Base-by-base conservation (phyloP, 1,284 basidiomycete genomes). In the Peniophora sp. region DNA sequence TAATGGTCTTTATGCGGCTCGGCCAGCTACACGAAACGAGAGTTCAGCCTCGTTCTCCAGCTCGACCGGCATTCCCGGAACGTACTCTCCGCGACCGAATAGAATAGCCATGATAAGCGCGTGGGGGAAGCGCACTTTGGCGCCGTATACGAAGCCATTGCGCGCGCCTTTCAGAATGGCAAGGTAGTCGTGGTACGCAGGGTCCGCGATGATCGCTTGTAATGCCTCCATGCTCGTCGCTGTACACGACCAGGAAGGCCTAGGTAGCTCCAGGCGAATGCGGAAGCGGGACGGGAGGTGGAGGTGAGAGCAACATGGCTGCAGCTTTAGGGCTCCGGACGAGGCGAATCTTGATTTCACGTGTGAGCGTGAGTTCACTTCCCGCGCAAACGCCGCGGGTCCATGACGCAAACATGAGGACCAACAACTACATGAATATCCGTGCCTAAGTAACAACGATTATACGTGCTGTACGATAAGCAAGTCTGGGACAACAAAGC, bases 71-170 rank as follows among this genome's bases (percentile, higher is more conserved):
- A 47, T 22, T 17, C 18, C 48, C 18, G 44, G 24, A 45, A 81
- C 88, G 66, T 58, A 92, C 88, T 90, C 82, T 73, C 89, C 90
- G 53, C 87, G 81, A 24, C 88, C 88, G 63, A 99, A 99, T 24
- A 99, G 75, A 54, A 97, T 81, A n/a, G 93, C 88, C 96, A 99
- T 99, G 51, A 99, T 88, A 23, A 99, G 74, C 2, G 97, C 96
- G 78, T 99, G 97, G n/a, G 97, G 97, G 64, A 97, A 97, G 44
- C 92, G 76, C 59, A 98, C 91, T 75, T 98, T 97, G 62, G 88
- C 87, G 47, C 87, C 87, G 57, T 90, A 90, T 6, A 98, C 92
- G 52, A 97, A 76, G 10, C 96, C 96, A 69, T 97, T 98, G 27
- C 96, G 81, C 27, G 92, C 92, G 44, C 94, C 96, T 69, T 99